These are phyloP conservation scores for Verticillium albo-atrum DNA, from an alignment of 2,329 filamentous ascomycete species.

Conservation along the genomic window DNA sequence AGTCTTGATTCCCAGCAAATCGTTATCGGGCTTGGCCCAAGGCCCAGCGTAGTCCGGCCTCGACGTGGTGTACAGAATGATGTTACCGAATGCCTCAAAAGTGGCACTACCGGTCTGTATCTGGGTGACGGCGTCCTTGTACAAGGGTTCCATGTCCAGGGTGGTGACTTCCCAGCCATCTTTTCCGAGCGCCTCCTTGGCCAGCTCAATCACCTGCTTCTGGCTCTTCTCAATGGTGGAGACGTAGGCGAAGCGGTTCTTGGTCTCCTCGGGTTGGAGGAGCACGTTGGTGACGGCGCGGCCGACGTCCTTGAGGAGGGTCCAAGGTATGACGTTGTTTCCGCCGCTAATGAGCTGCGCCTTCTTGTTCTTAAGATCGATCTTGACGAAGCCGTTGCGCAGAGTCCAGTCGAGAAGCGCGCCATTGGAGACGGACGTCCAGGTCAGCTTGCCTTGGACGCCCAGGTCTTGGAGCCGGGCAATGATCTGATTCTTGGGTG, in stretches of 20 bases:
- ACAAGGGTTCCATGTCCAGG: constrained; percentile 11
- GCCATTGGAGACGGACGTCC: constrained; percentile 21
- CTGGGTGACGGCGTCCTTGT: constrained; percentile 11
- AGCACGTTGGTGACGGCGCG: constrained; percentile 20
- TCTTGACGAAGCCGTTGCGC: constrained; percentile 12
- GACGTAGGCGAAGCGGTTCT: constrained; percentile 19
- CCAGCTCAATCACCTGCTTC: constrained; percentile 15
- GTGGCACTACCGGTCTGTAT: constrained; percentile 14
- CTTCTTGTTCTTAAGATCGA: constrained; percentile 17
- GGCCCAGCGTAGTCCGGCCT: constrained; percentile 9
- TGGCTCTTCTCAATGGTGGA: constrained; percentile 16
- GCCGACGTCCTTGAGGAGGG: constrained; percentile 19
- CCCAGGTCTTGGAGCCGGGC: constrained; percentile 19
- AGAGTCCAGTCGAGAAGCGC: constrained; percentile 24
- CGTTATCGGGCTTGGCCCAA: constrained; percentile 15
- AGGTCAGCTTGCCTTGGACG: constrained; percentile 15
- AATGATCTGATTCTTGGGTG: constrained; percentile 11
- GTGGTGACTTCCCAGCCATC: constrained; percentile 13
- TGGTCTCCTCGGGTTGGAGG: constrained; percentile 19
- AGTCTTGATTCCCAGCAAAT: constrained; percentile 13
- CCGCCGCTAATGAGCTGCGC: constrained; percentile 19
- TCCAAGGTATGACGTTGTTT: constrained; percentile 15
- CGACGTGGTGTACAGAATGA: constrained; percentile 13
- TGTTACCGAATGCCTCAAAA: constrained; percentile 9
- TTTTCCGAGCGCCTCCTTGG: constrained; percentile 11